Evolutionary conservation across 1,139 yeast genomes (phyloP).

Genomic region (Ogataea hybrid): DNA sequence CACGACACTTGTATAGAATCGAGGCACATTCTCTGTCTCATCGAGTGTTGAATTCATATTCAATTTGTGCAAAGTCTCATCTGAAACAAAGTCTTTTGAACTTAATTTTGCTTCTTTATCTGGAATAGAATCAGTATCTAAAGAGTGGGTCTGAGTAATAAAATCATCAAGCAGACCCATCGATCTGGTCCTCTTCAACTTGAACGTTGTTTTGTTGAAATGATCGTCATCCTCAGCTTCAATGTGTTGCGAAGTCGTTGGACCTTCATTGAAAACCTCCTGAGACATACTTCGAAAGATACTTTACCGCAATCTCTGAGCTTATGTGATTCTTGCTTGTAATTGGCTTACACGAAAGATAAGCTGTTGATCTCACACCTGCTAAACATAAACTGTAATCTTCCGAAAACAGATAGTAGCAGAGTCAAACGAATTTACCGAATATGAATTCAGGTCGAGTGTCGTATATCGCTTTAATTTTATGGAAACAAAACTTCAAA

Average conservation of each 20-base stretch:
- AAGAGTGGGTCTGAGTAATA: slow-evolving; percentile 35
- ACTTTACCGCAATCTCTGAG: not conserved
- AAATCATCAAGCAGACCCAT: slow-evolving; percentile 78
- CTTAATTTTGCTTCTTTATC: slow-evolving; percentile 22
- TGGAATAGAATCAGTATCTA: slow-evolving; percentile 21
- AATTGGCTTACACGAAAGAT: slow-evolving; percentile 4
- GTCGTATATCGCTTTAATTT: not conserved
- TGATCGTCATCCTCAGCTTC: slow-evolving; percentile 73
- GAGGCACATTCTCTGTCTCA: slow-evolving; percentile 23
- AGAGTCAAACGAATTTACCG: not conserved
- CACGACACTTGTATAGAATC: slow-evolving; percentile 25
- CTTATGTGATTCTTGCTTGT: not conserved
- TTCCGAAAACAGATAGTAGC: not conserved
- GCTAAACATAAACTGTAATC: slow-evolving; percentile 1
- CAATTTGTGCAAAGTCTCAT: slow-evolving; percentile 29
- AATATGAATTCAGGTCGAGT: not conserved
- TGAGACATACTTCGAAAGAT: slow-evolving; percentile 20
- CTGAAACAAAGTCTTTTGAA: slow-evolving; percentile 30
- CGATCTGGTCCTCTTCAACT: slow-evolving; percentile 78
- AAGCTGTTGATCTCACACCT: slow-evolving; percentile 1
- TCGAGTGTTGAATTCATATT: slow-evolving; percentile 24
- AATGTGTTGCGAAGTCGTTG: slow-evolving; percentile 42
- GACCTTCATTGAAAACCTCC: slow-evolving; percentile 35
- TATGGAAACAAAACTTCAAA: slow-evolving; percentile 11
- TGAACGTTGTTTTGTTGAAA: slow-evolving; percentile 70